These are phyloP conservation scores for Alternaria ventricosa DNA, from an alignment of 2,329 filamentous ascomycete genomes.

Conservation along the genomic window DNA sequence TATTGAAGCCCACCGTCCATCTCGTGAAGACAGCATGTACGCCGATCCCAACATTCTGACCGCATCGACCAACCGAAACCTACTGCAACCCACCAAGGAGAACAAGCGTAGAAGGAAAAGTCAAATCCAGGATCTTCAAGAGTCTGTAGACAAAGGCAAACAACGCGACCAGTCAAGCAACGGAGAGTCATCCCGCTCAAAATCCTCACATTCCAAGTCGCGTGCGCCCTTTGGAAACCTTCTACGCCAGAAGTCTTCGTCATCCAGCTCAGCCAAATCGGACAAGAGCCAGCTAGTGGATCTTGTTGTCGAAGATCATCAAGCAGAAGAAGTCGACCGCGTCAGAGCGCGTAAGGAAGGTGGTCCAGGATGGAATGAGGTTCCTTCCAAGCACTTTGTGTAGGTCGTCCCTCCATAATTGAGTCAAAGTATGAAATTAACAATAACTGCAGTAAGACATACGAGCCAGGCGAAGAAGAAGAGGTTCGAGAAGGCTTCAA, in stretches of 20 bases:
- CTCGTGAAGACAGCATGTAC: constrained; percentile 70
- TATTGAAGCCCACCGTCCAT: constrained; percentile 80
- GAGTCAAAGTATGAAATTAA: constrained; percentile 9
- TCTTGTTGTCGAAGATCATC: constrained; percentile 68
- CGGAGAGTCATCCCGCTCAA: constrained; percentile 43
- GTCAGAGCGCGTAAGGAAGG: constrained; percentile 68
- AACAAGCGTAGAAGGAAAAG: constrained; percentile 57
- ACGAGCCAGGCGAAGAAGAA: constrained; percentile 56
- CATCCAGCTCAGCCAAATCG: constrained; percentile 58
- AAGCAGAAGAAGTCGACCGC: constrained; percentile 67
- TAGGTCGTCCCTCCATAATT: constrained; percentile 42
- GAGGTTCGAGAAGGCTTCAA: constrained; percentile 63
- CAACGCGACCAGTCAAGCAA: constrained; percentile 47
- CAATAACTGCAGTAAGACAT: constrained; percentile 50
- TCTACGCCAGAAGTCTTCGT: constrained; percentile 56
- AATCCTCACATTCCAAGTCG: constrained; percentile 44
- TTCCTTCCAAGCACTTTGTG: constrained; percentile 63
- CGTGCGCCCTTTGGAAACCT: constrained; percentile 46
- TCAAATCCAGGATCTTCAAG: constrained; percentile 54
- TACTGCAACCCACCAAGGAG: constrained; percentile 60
- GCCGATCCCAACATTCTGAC: constrained; percentile 60
- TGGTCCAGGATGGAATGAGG: constrained; percentile 65
- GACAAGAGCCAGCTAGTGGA: constrained; percentile 70
- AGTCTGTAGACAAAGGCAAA: constrained; percentile 52
- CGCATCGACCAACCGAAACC: constrained; percentile 61